Conservation (phyloP, 306 rosid species). For the Dryas alaskensis region DNA sequence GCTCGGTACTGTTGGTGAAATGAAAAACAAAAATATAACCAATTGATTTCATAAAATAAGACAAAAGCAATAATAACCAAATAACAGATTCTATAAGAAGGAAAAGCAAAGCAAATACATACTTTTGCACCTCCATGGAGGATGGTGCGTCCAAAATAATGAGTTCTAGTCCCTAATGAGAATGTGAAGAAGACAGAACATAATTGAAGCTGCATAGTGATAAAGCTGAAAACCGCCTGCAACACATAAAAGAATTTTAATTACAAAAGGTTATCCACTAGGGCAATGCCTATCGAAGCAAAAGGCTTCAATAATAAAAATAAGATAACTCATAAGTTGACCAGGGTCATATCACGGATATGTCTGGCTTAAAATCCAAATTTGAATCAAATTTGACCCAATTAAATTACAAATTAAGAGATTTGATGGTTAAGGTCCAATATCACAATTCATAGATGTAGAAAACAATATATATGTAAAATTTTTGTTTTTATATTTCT, state of each 20-base stretch:
- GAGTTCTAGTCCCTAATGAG: conserved; percentile 94
- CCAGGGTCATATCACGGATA: neutral
- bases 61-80: neutral
- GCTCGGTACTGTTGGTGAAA: conserved; percentile 80
- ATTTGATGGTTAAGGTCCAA: no score
- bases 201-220: conserved; percentile 95
- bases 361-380: neutral
- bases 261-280: neutral
- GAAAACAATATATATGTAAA: no score
- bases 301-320: neutral
- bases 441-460: no score
- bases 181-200: conserved; percentile 98
- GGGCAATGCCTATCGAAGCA: neutral
- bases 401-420: no score
- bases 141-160: conserved; percentile 94
- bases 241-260: conserved; percentile 22
- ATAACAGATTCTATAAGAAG: neutral
- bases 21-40: conserved; percentile 15
- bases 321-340: neutral
- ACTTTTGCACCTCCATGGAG: conserved; percentile 99
- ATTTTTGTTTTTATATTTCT: no score
- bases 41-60: conserved; percentile 14
- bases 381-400: no score
- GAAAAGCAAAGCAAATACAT: conserved; percentile 18
- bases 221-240: conserved; percentile 95